These are phyloP conservation scores for Seiridium cupressi DNA, from an alignment of 2,329 filamentous ascomycete genomes.

Conservation along the genomic window DNA sequence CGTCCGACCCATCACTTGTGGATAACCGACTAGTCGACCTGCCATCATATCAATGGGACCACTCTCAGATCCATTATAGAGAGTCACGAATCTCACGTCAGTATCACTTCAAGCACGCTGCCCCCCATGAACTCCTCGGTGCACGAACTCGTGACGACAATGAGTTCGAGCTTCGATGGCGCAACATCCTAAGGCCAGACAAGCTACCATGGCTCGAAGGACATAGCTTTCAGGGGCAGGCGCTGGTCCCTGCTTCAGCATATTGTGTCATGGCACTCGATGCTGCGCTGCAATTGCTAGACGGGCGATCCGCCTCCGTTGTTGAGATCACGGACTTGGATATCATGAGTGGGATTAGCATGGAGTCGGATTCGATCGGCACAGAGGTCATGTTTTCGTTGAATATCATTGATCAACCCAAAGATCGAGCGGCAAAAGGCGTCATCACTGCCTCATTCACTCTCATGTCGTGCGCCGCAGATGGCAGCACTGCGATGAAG, in stretches of 20 bases:
- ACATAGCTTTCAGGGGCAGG: slow-evolving; percentile 41
- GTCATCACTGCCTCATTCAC: slow-evolving; percentile 30
- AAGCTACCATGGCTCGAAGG: slow-evolving; percentile 38
- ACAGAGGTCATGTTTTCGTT: slow-evolving; percentile 37
- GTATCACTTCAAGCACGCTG: slow-evolving; percentile 26
- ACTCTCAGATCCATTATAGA: slow-evolving; percentile 38
- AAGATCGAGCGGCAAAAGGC: slow-evolving; percentile 1
- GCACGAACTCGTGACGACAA: slow-evolving; percentile 35
- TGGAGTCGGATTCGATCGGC: slow-evolving; percentile 27
- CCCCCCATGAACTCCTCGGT: slow-evolving; percentile 36
- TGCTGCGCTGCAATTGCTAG: slow-evolving; percentile 30
- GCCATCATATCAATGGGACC: slow-evolving; percentile 49
- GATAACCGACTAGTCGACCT: slow-evolving; percentile 21
- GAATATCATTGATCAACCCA: slow-evolving; percentile 14
- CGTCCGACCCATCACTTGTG: slow-evolving; percentile 2
- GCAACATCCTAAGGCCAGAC: slow-evolving; percentile 35
- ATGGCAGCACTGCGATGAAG: slow-evolving; percentile 31
- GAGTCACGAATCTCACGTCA: slow-evolving; percentile 42
- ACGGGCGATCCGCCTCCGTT: slow-evolving; percentile 18
- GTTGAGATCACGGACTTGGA: slow-evolving; percentile 24
- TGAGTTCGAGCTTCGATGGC: slow-evolving; percentile 33
- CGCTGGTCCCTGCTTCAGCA: slow-evolving; percentile 44
- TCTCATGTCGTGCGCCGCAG: slow-evolving; percentile 30
- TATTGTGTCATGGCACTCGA: slow-evolving; percentile 47
- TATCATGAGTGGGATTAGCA: slow-evolving; percentile 23